phyloP scores from a whole-genome alignment of 2,329 filamentous ascomycete species.

The Aureobasidium vineae region DNA sequence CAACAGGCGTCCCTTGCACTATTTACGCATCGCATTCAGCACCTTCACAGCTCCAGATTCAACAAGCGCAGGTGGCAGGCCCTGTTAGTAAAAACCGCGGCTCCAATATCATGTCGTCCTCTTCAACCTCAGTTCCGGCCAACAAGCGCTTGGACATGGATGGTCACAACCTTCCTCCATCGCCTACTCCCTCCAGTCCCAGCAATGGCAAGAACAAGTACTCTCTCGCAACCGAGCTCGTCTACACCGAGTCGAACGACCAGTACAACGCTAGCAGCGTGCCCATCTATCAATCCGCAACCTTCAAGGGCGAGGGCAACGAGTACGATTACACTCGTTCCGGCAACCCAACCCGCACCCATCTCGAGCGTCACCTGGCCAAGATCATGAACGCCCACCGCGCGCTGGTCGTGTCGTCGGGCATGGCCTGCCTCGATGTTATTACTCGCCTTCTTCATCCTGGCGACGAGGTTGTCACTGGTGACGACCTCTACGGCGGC shows the following conservation, averaged over 20 bases:
- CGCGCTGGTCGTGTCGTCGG: conserved; percentile 88
- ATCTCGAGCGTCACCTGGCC: conserved; percentile 92
- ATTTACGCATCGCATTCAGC: not conserved
- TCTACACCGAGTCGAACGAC: conserved; percentile 93
- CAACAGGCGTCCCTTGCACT: not conserved
- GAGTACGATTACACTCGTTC: conserved; percentile 99
- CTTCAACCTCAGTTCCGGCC: not conserved
- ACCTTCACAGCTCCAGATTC: not conserved
- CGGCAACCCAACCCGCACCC: conserved; percentile 92
- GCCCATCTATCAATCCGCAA: conserved; percentile 96
- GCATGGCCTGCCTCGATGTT: conserved; percentile 96
- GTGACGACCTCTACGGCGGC: conserved; percentile 94
- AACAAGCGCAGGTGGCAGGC: conserved; percentile 13
- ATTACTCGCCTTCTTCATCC: conserved; percentile 87
- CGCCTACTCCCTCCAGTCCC: conserved; percentile 89
- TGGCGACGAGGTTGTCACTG: conserved; percentile 95
- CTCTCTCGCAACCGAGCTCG: conserved; percentile 90
- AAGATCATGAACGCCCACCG: conserved; percentile 98
- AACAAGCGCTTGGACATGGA: conserved; percentile 66
- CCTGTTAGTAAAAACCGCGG: conserved; percentile 24
- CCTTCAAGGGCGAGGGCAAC: conserved; percentile 82
- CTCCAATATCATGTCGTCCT: conserved; percentile 20
- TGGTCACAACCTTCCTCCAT: conserved; percentile 82
- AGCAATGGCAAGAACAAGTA: conserved; percentile 76
- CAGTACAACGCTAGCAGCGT: conserved; percentile 97